phyloP scores from a whole-genome alignment of 768 basidiomycete species.

The Russula emetica region DNA sequence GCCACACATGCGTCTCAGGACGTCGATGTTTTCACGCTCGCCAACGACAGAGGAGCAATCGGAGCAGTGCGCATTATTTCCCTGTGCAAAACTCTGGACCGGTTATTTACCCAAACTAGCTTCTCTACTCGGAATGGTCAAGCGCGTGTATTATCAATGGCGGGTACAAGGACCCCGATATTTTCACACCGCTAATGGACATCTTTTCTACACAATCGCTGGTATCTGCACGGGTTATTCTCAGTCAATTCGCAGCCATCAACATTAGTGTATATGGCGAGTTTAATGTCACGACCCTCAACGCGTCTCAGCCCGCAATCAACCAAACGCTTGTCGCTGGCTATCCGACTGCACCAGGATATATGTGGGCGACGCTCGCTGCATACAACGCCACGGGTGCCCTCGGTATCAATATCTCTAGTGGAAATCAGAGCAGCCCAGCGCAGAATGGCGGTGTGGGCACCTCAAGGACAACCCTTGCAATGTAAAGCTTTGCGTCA shows the following conservation, averaged over 20 bases:
- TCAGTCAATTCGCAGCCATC: slow-evolving; percentile 52
- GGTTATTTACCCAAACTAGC: slow-evolving; percentile 38
- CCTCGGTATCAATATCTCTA: slow-evolving; percentile 29
- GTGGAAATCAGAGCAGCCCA: slow-evolving; percentile 30
- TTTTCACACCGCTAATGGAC: slow-evolving; percentile 70
- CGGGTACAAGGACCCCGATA: slow-evolving; percentile 57
- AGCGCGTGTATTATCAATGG: slow-evolving; percentile 70
- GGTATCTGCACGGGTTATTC: slow-evolving; percentile 52
- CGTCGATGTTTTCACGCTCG: slow-evolving; percentile 78
- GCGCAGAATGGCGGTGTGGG: neutral
- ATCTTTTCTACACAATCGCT: slow-evolving; percentile 70
- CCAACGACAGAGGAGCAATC: slow-evolving; percentile 70
- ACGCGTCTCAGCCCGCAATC: slow-evolving; percentile 45
- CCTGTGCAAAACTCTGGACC: neutral
- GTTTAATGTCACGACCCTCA: slow-evolving; percentile 62
- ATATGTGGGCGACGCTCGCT: slow-evolving; percentile 65
- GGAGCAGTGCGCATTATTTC: slow-evolving; percentile 53
- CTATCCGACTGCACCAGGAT: slow-evolving; percentile 49
- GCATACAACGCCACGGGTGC: slow-evolving; percentile 56
- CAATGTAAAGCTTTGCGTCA: slow-evolving; percentile 53
- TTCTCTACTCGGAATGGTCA: slow-evolving; percentile 74
- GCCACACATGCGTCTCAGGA: slow-evolving; percentile 56
- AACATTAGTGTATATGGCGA: slow-evolving; percentile 49
- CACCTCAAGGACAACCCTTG: slow-evolving; percentile 40
- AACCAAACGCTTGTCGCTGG: slow-evolving; percentile 42